Evolutionary conservation across 1,284 basidiomycete genomes (phyloP), one percentile per base, ranked within the genome.

Genomic region (Hortiboletus rubellus): DNA sequence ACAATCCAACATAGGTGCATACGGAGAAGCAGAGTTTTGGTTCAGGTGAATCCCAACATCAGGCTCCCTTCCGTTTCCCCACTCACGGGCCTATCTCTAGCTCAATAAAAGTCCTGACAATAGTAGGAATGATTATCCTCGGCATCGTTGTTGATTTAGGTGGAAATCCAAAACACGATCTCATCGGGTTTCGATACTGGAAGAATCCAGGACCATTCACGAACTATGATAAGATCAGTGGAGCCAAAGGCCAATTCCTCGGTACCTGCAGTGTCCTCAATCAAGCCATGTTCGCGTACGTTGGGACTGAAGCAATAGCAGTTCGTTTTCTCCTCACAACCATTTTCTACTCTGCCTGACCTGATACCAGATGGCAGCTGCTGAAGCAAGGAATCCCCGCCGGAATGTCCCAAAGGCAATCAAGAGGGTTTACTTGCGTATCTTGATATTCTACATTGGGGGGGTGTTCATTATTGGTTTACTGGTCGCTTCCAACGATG

Each of bases 271-370:
- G 75, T 0, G 77, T 76, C 14, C 74, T 74, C 9, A 73, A 68
- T 5, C 71, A 72, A 62, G 74, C 65, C 24, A 73, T 61, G 41
- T 85, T 85, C 72, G 79, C 78, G 17, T 85, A 78, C 66, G 74
- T 79, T 54, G 80, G 85, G 59, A 83, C 83, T 3, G 85, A 87
- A 65, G 79, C 84, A 52, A 80, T 86, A 33, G 83, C 82, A 22
- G 68, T 70, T 51, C 51, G 69, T 71, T 12, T 50, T 34, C 14
- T n/a, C 8, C 0, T 44, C 9, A 1, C 11, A 0, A 1, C 5
- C 7, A 10, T 14, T 33, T 10, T 31, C 31, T 50, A 15, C 42
- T 17, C 14, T 12, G 15, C 27, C 42, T 57, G 34, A 62, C 50
- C 18, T 8, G 17, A 41, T 3, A 5, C 1, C 24, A 69, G 68